A percentile compares a stretch with the other conserved stretches of the same genome.
Conservation (phyloP, 2,329 filamentous ascomycete species). For the Diaporthe batatas region DNA sequence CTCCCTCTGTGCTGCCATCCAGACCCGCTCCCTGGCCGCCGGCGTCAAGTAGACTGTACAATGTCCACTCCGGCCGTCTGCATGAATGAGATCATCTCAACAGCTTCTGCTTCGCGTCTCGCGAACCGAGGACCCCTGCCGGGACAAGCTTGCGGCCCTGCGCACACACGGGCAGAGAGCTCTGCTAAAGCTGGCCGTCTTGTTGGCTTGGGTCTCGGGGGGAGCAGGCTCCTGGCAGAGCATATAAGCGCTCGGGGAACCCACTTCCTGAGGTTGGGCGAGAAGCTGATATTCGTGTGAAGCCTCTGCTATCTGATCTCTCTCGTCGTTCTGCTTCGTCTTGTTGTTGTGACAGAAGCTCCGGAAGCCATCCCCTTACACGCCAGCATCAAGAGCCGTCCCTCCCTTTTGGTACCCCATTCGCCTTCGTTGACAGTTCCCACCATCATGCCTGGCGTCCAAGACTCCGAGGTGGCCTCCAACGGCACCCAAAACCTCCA, state of each 20-base stretch:
- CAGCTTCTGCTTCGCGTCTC: slow-evolving; percentile 24
- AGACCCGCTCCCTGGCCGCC: not conserved
- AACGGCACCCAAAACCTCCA: slow-evolving; percentile 42
- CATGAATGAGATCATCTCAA: slow-evolving; percentile 37
- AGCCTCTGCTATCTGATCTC: slow-evolving; percentile 14
- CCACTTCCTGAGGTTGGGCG: slow-evolving; percentile 15
- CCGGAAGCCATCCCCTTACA: slow-evolving; percentile 22
- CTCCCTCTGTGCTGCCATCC: not conserved
- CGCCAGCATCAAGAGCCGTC: not conserved
- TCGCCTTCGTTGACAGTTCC: not conserved
- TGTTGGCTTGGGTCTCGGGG: not conserved
- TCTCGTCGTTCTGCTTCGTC: slow-evolving; percentile 21
- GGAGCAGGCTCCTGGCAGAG: slow-evolving; percentile 25
- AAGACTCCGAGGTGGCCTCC: slow-evolving; percentile 13
- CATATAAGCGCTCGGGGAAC: slow-evolving; percentile 40
- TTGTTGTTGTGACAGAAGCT: slow-evolving; percentile 37
- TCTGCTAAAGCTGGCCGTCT: slow-evolving; percentile 18
- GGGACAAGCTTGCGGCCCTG: not conserved
- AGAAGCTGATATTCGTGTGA: slow-evolving; percentile 12
- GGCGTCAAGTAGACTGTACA: slow-evolving; percentile 36
- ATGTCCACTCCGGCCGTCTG: not conserved
- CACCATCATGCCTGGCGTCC: slow-evolving; percentile 38
- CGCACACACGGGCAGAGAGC: slow-evolving; percentile 17
- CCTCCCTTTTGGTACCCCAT: slow-evolving; percentile 32
- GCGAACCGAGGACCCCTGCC: slow-evolving; percentile 18